These are phyloP conservation scores for Lasiodiplodia sp. DNA, from an alignment of 2,329 filamentous ascomycete genomes.

Conservation along the genomic window DNA sequence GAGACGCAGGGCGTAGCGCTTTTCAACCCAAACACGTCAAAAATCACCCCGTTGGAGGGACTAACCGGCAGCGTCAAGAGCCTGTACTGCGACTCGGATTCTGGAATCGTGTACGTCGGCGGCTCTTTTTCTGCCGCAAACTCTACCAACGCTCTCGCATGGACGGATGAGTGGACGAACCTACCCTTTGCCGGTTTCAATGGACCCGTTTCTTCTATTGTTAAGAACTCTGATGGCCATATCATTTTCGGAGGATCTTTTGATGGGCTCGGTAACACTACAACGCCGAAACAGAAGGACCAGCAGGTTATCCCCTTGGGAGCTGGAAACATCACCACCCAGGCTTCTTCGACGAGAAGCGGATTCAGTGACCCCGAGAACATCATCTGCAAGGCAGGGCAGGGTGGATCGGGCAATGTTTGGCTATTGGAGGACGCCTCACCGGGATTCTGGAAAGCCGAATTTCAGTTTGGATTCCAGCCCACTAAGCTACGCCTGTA, in stretches of 20 bases:
- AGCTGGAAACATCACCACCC: constrained; percentile 75
- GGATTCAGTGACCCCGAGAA: constrained; percentile 80
- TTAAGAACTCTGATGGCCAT: constrained; percentile 78
- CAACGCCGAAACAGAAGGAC: constrained; percentile 70
- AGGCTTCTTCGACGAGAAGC: constrained; percentile 65
- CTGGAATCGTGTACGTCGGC: constrained; percentile 86
- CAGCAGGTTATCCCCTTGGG: constrained; percentile 84
- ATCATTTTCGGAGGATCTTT: constrained; percentile 94
- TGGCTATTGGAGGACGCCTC: constrained; percentile 82
- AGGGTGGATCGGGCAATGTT: constrained; percentile 75
- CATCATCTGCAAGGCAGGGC: constrained; percentile 79
- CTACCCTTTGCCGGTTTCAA: constrained; percentile 95
- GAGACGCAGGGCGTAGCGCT: constrained; percentile 80
- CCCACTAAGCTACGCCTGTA: constrained; percentile 87
- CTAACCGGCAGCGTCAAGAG: constrained; percentile 83
- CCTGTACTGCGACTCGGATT: constrained; percentile 79
- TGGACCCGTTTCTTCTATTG: constrained; percentile 86
- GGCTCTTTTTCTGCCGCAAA: constrained; percentile 82
- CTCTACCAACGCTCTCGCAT: constrained; percentile 89
- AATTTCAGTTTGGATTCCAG: constrained; percentile 82
- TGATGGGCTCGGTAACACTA: constrained; percentile 87
- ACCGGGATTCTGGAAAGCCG: constrained; percentile 82
- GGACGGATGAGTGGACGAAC: constrained; percentile 77
- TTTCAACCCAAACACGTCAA: constrained; percentile 75
- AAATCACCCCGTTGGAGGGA: constrained; percentile 78